Evolutionary conservation across 371 early-diverging fungal species (phyloP), one percentile per base, ranked within the genome.

Genomic region (Smittium mucronatum): DNA sequence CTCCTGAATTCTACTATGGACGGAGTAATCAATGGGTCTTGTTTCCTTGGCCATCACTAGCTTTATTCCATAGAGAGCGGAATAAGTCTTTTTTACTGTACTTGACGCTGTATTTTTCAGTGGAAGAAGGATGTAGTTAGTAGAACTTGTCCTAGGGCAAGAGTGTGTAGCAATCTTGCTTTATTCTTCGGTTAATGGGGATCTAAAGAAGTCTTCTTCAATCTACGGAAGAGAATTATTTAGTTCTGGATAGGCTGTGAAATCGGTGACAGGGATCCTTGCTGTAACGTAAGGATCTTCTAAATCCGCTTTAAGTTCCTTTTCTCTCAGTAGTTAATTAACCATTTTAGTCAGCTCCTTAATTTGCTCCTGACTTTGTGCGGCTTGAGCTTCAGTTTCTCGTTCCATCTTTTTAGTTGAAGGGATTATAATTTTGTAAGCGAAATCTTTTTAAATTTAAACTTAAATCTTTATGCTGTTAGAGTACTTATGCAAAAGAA

Each of bases 1-100:
- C n/a, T 21, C 65, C 33, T 28, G 21, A 29, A 61, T 61, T 61
- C 29, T 31, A 17, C 31, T 8, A 31, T 61, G 63, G 8, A 61
- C 28, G 63, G 28, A 61, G 63, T 61, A 61, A 61, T 61, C 63
- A 26, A 61, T 29, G 31, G 63, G 63, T 61, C 63, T 61, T 5
- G 63, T 61, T 29, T 15, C 63, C 8, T 26, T 5, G 26, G 63
- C 26, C 31, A 61, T 17, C 16, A 16, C 29, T 26, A 15, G 28
- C 63, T 61, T 15, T 15, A 61, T 61, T 26, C 31, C 63, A 61
- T 61, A 61, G 16, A 61, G 31, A 26, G 31, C 31, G 17, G 63
- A 26, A n/a, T 61, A 15, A 5, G 63, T 11, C 16, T 31, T 26
- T 61, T n/a, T 61, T 29, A 29, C 28, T 15, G 26, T 29, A 61